Base-by-base conservation (phyloP, 805 yeast species). In the Cyberlindnera nakhonratchasimensis region DNA sequence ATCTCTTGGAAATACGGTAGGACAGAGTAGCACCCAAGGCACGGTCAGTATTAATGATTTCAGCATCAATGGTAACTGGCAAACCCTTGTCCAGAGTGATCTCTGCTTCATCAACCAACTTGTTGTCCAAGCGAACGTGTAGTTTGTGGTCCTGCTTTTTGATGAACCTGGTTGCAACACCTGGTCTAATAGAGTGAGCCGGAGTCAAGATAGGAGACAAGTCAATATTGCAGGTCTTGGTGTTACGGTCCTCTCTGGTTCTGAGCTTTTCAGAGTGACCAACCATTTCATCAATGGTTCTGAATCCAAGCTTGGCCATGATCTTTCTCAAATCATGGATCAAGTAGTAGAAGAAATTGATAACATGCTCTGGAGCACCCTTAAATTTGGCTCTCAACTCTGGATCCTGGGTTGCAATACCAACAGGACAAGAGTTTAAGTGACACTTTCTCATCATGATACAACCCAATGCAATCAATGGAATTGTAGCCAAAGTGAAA, bases 371-470 rank as follows among this genome's bases (percentile, higher is more conserved):
- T 39, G 99, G 99, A 38, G 96, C 90, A 61, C 99, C 99, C 58
- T 78, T 74, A 69, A 91, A 91, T 67, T 91, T 93, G 68, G 79
- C 79, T 69, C 99, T 80, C 54, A 91, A 75, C 53, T 81, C 87
- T 16, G 97, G 97, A 65, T 91, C 98, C 68, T 93, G 99, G 23
- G 99, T 91, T 34, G 99, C 99, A 70, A 91, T 86, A 69, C 99
- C 99, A 37, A 91, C 99, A 22, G 99, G 96, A 68, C 99, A 91
- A 29, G 96, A 79, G 70, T 87, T 86, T 46, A 86, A 71, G 65
- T 91, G 98, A 63, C 97, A 87, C 72, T 85, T 87, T 69, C 96
- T 79, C 86, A 90, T 84, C 87, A 89, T 82, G 63, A 91, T 85
- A 74, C 99, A 91, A 48, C 98, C 98, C 90, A 91, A 79, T 25